Base-by-base conservation (phyloP, 2,329 filamentous ascomycete species). In the Aspergillus vadensis region DNA sequence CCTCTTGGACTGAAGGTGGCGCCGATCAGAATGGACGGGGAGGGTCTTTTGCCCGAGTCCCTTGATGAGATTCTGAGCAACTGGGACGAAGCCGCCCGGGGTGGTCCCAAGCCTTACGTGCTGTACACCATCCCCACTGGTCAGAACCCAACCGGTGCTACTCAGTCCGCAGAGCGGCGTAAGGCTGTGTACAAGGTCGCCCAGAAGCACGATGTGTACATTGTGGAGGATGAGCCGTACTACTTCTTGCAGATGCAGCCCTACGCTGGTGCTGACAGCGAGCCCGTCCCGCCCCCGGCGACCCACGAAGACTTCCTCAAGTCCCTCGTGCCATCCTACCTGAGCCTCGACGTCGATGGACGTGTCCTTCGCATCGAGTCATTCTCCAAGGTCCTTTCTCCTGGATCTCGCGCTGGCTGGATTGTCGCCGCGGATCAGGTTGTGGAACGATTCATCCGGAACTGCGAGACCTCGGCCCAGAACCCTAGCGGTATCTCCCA, bases 191-290 rank as follows among this genome's bases (percentile, higher is more conserved):
- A 97, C 77, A 81, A 81, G 38, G 84, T 96, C 14, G 90, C 89
- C 32, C 88, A 89, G 73, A 92, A 91, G 78, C 91, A 97, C 76
- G 91, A 97, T 72, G 71, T 97, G 43, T 90, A 86, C 79, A 93
- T 97, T 72, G 80, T 97, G 67, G 93, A 97, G 79, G 93, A 97
- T 73, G 93, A 97, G 74, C 93, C 93, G 1, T 97, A 97, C 79
- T 97, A 96, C 78, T 97, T 94, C 79, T 82, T 97, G 38, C 93
- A 97, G 72, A 88, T 88, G 86, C 86, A 91, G 68, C 86, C 89
- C 0, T 94, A 92, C 77, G 83, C 83, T 1, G 83, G 85, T 14
- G 77, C 81, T 32, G 75, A 82, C 64, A 76, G 81, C 15, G 75
- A 83, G 0, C 76, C 81, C 1, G 77, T 81, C 4, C 83, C 86